These are phyloP conservation scores for Jamesozyma piceae DNA, from an alignment of 805 yeast species.

Conservation along the genomic window DNA sequence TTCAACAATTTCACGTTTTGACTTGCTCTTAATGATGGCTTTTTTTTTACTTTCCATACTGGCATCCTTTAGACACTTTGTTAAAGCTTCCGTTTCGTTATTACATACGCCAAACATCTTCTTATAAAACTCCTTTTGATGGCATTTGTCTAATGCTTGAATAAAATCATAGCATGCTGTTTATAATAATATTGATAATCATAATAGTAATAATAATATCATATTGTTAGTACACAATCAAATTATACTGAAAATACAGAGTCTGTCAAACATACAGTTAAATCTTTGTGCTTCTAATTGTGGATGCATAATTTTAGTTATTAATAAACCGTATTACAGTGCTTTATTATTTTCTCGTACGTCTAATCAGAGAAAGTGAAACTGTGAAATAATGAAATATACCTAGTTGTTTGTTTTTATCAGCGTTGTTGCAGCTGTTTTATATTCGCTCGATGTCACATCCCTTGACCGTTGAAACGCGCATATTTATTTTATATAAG, in stretches of 20 bases:
- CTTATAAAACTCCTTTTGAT: slow-evolving; percentile 53
- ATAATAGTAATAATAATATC: too few relatives aligned
- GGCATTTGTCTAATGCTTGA: slow-evolving; percentile 85
- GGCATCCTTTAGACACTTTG: slow-evolving; percentile 71
- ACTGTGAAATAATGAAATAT: too few relatives aligned
- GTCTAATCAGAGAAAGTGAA: too few relatives aligned
- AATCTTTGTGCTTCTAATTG: slow-evolving; percentile 43
- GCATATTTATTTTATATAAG: neutral
- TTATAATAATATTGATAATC: too few relatives aligned
- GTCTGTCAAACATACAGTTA: slow-evolving; percentile 32
- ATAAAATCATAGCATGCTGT: slow-evolving; percentile 71
- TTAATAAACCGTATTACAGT: too few relatives aligned
- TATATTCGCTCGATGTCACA: neutral
- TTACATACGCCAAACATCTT: slow-evolving; percentile 80
- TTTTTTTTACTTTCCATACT: slow-evolving; percentile 55
- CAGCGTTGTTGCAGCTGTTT: neutral
- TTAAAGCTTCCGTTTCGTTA: slow-evolving; percentile 67
- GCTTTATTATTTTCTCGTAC: too few relatives aligned
- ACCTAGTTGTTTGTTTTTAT: neutral
- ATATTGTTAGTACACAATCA: slow-evolving; percentile 9
- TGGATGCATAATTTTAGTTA: slow-evolving; percentile 45
- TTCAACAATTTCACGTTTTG: slow-evolving; percentile 46
- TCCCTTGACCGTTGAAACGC: neutral
- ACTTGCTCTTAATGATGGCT: slow-evolving; percentile 42
- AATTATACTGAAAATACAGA: neutral